Percentiles rank a stretch among this genome's conserved stretches.
Conservation (phyloP, 2,329 filamentous ascomycete species). For the Alternaria triticina region DNA sequence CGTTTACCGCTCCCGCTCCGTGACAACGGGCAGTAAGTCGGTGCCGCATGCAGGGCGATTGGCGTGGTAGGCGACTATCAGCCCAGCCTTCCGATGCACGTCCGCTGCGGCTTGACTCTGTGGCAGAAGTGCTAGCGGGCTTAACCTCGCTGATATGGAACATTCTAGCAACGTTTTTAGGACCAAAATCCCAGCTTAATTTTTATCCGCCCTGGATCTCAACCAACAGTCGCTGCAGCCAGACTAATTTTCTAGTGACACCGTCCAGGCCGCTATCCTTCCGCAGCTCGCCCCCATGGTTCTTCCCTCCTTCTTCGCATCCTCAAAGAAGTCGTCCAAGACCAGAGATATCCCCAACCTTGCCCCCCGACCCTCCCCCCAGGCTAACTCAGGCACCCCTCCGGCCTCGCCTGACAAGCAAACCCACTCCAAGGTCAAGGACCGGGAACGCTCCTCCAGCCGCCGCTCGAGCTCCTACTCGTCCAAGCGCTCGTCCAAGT, state of each 20-base stretch:
- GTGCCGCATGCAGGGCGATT: conserved; percentile 12
- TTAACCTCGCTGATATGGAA: conserved; percentile 33
- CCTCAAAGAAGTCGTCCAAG: conserved; percentile 45
- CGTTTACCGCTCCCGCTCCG: not conserved
- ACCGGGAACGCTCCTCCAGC: conserved; percentile 36
- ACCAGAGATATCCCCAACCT: conserved; percentile 31
- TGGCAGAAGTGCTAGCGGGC: conserved; percentile 23
- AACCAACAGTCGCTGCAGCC: conserved; percentile 38
- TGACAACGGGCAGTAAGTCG: not conserved
- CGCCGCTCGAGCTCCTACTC: conserved; percentile 42
- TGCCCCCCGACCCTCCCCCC: conserved; percentile 28
- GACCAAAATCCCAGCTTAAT: conserved; percentile 27
- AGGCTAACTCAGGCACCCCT: conserved; percentile 38
- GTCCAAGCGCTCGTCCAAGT: conserved; percentile 48
- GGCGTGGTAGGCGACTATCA: conserved; percentile 13
- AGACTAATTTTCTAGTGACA: conserved; percentile 41
- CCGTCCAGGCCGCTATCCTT: conserved; percentile 25
- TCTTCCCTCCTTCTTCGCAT: conserved; percentile 47
- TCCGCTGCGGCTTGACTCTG: conserved; percentile 26
- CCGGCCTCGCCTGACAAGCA: conserved; percentile 49
- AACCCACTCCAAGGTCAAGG: conserved; percentile 39
- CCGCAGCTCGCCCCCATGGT: conserved; percentile 40
- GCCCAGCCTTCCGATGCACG: conserved; percentile 33
- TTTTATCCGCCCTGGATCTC: conserved; percentile 34
- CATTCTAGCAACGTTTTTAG: conserved; percentile 40